These are phyloP conservation scores for Lasiosphaeria miniovina DNA, from an alignment of 495 filamentous ascomycete genomes.

Conservation along the genomic window DNA sequence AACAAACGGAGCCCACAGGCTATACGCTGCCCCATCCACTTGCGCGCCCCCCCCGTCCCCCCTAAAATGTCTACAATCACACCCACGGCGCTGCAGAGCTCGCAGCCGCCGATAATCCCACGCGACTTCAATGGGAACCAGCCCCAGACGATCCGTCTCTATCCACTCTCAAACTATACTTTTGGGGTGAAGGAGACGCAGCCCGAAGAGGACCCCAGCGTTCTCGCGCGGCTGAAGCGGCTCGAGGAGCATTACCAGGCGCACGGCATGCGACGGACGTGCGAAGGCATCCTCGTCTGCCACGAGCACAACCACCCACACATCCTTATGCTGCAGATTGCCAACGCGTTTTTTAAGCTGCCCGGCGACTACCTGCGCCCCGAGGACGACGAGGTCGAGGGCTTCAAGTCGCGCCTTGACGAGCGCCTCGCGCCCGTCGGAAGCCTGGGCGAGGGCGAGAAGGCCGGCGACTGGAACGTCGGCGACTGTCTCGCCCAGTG, in stretches of 20 bases:
- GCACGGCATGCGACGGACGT: conserved; percentile 94
- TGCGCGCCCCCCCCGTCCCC: not conserved
- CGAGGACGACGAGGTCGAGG: conserved; percentile 85
- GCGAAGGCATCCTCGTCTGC: conserved; percentile 93
- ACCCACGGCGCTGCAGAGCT: conserved; percentile 64
- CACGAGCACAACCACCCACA: conserved; percentile 99
- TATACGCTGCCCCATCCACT: not conserved
- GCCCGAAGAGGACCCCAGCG: conserved; percentile 95
- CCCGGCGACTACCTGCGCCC: conserved; percentile 93
- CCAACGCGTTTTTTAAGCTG: conserved; percentile 98
- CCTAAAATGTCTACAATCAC: conserved; percentile 73
- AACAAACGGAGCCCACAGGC: not conserved
- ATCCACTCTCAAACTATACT: conserved; percentile 96
- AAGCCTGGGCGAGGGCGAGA: conserved; percentile 79
- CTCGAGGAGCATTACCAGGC: conserved; percentile 90
- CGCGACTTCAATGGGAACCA: conserved; percentile 84
- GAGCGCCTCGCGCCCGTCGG: conserved; percentile 90
- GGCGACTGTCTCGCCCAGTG: conserved; percentile 93
- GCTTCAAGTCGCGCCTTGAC: conserved; percentile 89
- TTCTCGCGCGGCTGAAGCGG: conserved; percentile 84
- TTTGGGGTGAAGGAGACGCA: conserved; percentile 98
- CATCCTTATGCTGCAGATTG: conserved; percentile 97
- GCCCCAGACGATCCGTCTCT: conserved; percentile 85
- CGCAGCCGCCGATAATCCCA: conserved; percentile 72
- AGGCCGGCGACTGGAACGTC: conserved; percentile 89